Base-by-base conservation (phyloP, 116 monocot genomes). In the Trichopus zeylanicus region DNA sequence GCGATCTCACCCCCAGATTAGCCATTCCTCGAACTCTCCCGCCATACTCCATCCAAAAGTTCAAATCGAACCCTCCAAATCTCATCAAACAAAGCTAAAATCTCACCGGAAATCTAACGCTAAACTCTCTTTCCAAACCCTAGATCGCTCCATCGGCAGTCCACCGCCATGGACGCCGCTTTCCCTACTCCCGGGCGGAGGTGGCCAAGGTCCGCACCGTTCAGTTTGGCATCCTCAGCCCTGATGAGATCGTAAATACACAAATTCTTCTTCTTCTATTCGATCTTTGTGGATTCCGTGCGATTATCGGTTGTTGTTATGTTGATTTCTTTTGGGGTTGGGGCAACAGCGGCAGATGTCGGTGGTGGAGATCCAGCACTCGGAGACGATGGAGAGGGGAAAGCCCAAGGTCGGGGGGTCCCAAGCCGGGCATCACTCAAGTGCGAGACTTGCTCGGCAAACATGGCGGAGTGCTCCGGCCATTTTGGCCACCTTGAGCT, bases 401-500 rank as follows among this genome's bases (percentile, higher is more conserved):
- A 98, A 98, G 69, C 97, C 97, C 26, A 98, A 91, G 77, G 42
- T 64, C 3, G 97, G 66, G 2, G 97, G 91, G 48, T 42, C 84
- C 91, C 7, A 60, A 78, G 60, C 74, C n/a, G n/a, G n/a, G n/a
- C n/a, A n/a, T n/a, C n/a, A n/a, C 70, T 91, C 71, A 98, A 98
- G 81, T 98, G 98, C 48, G 91, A 98, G 67, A 98, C 98, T 51
- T 98, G 98, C 66, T 85, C 75, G 69, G 91, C 88, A 3, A 84
- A 77, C 67, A 97, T 97, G 97, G 91, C 91, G 0, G 97, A 97
- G 81, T 97, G 97, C 68, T 79, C 97, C 0, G 97, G 97, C 3
- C 97, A 97, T 71, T 97, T 97, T 20, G 97, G 97, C 5, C 97
- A 97, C 68, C 82, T 97, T 12, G 97, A 97, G 77, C 91, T 97